These are phyloP conservation scores for Claviceps paspali DNA, from an alignment of 2,329 filamentous ascomycete genomes.

Conservation along the genomic window DNA sequence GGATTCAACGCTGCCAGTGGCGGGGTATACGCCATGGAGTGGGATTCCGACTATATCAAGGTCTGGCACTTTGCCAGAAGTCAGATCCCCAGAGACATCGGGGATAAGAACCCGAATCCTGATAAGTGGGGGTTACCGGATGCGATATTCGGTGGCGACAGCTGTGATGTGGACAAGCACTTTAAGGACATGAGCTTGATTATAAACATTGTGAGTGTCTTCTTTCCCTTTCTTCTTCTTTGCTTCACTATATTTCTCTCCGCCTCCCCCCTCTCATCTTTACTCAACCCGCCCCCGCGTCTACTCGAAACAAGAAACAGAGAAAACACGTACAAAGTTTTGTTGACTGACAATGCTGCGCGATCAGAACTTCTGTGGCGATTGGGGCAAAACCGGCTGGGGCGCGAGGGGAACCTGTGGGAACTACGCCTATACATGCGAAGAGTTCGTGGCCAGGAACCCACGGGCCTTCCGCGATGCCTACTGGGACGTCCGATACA, in stretches of 20 bases:
- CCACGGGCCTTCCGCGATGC: slow-evolving; percentile 26
- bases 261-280: too few species aligned
- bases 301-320: neutral
- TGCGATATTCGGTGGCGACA: slow-evolving; percentile 48
- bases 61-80: slow-evolving; percentile 65
- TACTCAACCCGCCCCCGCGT: too few species aligned
- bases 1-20: slow-evolving; percentile 51
- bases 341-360: slow-evolving; percentile 1
- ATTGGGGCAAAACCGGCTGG: slow-evolving; percentile 46
- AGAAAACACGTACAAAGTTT: too few species aligned
- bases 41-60: slow-evolving; percentile 51
- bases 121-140: slow-evolving; percentile 51
- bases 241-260: too few species aligned
- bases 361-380: slow-evolving; percentile 55
- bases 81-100: slow-evolving; percentile 50
- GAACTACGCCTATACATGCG: slow-evolving; percentile 26
- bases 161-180: slow-evolving; percentile 49
- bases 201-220: slow-evolving; percentile 42
- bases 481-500: slow-evolving; percentile 40
- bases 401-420: slow-evolving; percentile 22
- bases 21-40: slow-evolving; percentile 58
- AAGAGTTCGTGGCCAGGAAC: slow-evolving; percentile 30
- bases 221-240: neutral
- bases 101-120: slow-evolving; percentile 43
- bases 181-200: slow-evolving; percentile 59